Evolutionary conservation across 2,329 filamentous ascomycete genomes (phyloP), one percentile per base, ranked within the genome.

Genomic region (Fusarium brevicatenulatum): DNA sequence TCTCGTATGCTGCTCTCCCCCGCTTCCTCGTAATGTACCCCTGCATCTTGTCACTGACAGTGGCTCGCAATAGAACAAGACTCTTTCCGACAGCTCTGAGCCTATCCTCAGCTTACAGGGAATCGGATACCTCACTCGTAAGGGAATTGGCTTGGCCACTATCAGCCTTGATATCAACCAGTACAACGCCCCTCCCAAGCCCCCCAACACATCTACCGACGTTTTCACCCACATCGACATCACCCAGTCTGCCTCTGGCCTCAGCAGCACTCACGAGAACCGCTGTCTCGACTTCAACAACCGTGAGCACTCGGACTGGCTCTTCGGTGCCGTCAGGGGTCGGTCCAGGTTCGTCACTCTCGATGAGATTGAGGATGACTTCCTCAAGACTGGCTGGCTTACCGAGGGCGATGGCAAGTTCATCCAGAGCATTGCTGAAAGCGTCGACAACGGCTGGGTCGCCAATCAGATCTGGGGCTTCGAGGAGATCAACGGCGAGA

Each of bases 261-360:
- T 97, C 71, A 89, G 89, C 78, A 91, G 90, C 76, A 95, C 85
- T 55, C 79, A 84, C 46, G 89, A 90, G 85, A 80, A 81, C 72
- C 88, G 89, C 66, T 87, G 84, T 78, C 77, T 88, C 58, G 88
- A 90, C 83, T 78, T 82, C 80, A 76, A 75, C 60, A 81, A 75
- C 74, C 91, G 92, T 75, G 87, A 89, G 71, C 93, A 95, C 85
- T 84, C 84, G 30, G 94, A 97, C 85, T 91, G 91, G 86, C 88
- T 97, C 74, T 97, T 97, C 80, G 95, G 95, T 66, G 84, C 83
- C 62, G 87, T 96, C 70, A 84, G 85, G 57, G 93, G 92, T 64
- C 86, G 86, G 68, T 89, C 87, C 47, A 82, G 85, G 50, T 90
- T 87, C 79, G 74, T 89, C 66, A 79, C 76, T 16, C 78, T 82